Evolutionary conservation across 805 yeast genomes (phyloP).

Genomic region (Jamesozyma hellenica): DNA sequence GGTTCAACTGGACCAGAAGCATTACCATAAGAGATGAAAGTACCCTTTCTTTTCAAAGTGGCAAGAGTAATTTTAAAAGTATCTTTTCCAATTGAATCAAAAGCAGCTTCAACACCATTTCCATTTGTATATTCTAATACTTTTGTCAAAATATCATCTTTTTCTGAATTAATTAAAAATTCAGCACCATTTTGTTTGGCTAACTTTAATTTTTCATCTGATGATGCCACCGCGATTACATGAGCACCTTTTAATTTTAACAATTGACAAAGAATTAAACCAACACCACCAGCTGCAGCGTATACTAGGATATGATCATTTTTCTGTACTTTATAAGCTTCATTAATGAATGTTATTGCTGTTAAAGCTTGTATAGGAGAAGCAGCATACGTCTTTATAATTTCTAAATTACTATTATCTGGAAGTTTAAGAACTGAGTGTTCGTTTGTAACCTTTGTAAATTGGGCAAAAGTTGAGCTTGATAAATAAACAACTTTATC

Average conservation of each 20-base stretch:
- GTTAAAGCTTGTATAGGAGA: conserved; percentile 66
- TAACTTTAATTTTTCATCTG: conserved; percentile 55
- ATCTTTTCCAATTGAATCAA: conserved; percentile 71
- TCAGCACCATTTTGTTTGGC: conserved; percentile 75
- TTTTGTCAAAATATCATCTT: conserved; percentile 45
- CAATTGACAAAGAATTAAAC: conserved; percentile 60
- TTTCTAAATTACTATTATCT: conserved; percentile 36
- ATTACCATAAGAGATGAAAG: conserved; percentile 71
- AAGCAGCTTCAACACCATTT: conserved; percentile 57
- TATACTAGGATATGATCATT: conserved; percentile 69
- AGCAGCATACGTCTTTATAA: conserved; percentile 49
- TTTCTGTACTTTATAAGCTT: conserved; percentile 54
- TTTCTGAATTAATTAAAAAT: conserved; percentile 44
- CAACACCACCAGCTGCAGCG: conserved; percentile 97
- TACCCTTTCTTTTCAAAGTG: conserved; percentile 58
- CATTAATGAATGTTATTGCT: conserved; percentile 58
- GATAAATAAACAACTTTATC: conserved; percentile 58
- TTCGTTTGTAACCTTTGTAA: conserved; percentile 38
- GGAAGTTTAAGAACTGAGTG: conserved; percentile 41
- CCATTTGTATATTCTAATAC: conserved; percentile 55
- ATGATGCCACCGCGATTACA: conserved; percentile 78
- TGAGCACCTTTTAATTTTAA: conserved; percentile 56
- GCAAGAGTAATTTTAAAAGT: conserved; percentile 57
- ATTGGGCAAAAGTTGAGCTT: conserved; percentile 59
- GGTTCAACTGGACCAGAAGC: conserved; percentile 81